Evolutionary conservation across 495 filamentous ascomycete genomes (phyloP).

Genomic region (Trypethelium eluteriae): DNA sequence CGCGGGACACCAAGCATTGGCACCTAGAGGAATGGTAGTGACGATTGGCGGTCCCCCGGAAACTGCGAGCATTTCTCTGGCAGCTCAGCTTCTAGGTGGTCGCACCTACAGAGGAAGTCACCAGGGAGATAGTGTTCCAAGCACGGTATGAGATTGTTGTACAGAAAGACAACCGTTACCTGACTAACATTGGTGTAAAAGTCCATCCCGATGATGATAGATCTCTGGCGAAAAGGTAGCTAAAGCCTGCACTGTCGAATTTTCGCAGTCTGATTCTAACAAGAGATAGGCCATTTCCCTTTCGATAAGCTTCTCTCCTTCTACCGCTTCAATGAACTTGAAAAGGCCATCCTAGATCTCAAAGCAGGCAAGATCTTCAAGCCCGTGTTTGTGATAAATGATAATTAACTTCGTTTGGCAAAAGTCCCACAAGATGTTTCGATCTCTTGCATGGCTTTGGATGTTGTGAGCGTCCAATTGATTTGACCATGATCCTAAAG

Average conservation of each 20-base stretch:
- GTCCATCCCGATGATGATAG: constrained; percentile 18
- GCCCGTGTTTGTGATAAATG: constrained; percentile 15
- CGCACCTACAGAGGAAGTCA: constrained; percentile 19
- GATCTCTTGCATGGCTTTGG: too few relatives aligned
- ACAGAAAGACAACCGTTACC: not conserved
- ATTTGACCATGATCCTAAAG: too few relatives aligned
- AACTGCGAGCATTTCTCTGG: constrained; percentile 7
- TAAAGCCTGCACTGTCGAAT: not conserved
- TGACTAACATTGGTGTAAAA: not conserved
- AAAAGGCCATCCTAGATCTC: constrained; percentile 16
- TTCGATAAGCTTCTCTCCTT: constrained; percentile 19
- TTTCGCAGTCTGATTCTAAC: not conserved
- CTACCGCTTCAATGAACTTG: constrained; percentile 18
- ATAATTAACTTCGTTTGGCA: not conserved
- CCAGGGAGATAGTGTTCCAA: constrained; percentile 20
- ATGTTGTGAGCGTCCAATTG: too few relatives aligned
- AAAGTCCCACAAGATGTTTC: too few relatives aligned
- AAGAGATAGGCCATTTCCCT: constrained; percentile 12
- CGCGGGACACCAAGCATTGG: constrained; percentile 10
- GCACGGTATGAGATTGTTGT: constrained; percentile 3
- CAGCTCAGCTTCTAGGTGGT: constrained; percentile 17
- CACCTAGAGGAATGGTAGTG: constrained; percentile 15
- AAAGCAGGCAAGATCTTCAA: constrained; percentile 19
- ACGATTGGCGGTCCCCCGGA: constrained; percentile 15
- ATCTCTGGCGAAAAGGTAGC: constrained; percentile 14